phyloP scores from a whole-genome alignment of 2,329 filamentous ascomycete genomes.

The Trichoderma simmonsii region DNA sequence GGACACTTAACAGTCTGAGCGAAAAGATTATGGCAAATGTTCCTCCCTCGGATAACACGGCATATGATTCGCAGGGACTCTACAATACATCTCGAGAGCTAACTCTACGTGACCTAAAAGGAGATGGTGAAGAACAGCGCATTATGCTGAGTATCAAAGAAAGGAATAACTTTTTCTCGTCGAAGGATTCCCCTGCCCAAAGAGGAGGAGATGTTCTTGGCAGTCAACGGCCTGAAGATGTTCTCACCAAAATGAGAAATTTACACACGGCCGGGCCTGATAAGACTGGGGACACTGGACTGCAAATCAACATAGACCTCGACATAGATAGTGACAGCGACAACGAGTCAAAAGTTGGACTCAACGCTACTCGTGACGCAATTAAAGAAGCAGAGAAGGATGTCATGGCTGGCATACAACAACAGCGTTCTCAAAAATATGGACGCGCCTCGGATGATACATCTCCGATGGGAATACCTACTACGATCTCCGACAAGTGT shows the following conservation, averaged over 20 bases:
- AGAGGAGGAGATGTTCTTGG: constrained; percentile 55
- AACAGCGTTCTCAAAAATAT: constrained; percentile 58
- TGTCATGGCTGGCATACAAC: constrained; percentile 62
- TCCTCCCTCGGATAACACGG: constrained; percentile 69
- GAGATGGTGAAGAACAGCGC: constrained; percentile 68
- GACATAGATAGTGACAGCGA: constrained; percentile 68
- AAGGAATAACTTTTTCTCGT: constrained; percentile 77
- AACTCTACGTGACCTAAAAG: constrained; percentile 74
- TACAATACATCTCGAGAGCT: constrained; percentile 75
- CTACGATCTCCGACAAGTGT: constrained; percentile 57
- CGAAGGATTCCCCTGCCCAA: constrained; percentile 48
- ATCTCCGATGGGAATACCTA: constrained; percentile 53
- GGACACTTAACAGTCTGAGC: constrained; percentile 83
- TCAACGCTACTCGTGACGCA: constrained; percentile 68
- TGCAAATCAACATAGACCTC: constrained; percentile 64
- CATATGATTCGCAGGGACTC: constrained; percentile 54
- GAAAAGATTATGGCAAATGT: constrained; percentile 92
- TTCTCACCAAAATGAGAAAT: constrained; percentile 63
- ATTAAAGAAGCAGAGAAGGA: constrained; percentile 63
- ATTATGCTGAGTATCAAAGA: constrained; percentile 86
- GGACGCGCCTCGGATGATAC: constrained; percentile 46
- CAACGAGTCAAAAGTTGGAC: constrained; percentile 53
- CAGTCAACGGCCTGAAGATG: constrained; percentile 65
- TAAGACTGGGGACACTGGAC: constrained; percentile 51
- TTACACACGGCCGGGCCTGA: constrained; percentile 52